phyloP scores from a whole-genome alignment of 2,329 filamentous ascomycete species.

The Stachybotrys elegans region DNA sequence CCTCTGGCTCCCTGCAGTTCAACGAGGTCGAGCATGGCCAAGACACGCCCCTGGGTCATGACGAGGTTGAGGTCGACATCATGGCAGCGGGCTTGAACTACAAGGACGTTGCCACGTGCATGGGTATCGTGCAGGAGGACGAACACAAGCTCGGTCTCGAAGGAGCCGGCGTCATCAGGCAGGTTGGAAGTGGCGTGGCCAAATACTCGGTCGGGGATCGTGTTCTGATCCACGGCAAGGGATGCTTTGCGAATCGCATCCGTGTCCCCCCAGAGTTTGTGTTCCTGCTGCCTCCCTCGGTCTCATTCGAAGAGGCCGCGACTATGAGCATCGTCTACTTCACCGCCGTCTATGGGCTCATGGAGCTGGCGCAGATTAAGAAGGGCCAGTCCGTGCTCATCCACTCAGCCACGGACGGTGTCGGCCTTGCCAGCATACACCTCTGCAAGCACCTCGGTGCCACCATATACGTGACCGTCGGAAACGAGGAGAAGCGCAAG shows the following conservation, averaged over 20 bases:
- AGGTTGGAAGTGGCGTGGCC: slow-evolving; percentile 16
- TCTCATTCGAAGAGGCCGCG: slow-evolving; percentile 29
- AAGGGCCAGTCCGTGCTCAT: slow-evolving; percentile 23
- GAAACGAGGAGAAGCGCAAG: slow-evolving; percentile 6
- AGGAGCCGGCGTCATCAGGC: slow-evolving; percentile 19
- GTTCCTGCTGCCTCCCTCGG: slow-evolving; percentile 25
- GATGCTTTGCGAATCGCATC: slow-evolving; percentile 20
- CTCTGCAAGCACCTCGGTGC: neutral
- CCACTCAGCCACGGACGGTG: slow-evolving; percentile 24
- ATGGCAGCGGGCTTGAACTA: slow-evolving; percentile 19
- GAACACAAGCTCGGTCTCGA: slow-evolving; percentile 15
- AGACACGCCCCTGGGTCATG: neutral
- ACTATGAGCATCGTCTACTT: slow-evolving; percentile 26
- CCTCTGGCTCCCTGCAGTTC: neutral
- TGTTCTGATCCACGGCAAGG: slow-evolving; percentile 19
- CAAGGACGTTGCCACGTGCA: slow-evolving; percentile 17
- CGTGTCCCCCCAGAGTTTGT: slow-evolving; percentile 13
- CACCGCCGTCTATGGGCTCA: slow-evolving; percentile 23
- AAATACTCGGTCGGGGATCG: slow-evolving; percentile 24
- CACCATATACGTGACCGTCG: slow-evolving; percentile 6
- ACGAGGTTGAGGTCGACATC: slow-evolving; percentile 12
- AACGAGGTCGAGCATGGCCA: neutral
- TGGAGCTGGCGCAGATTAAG: slow-evolving; percentile 5
- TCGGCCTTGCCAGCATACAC: slow-evolving; percentile 25
- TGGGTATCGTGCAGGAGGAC: slow-evolving; percentile 14